These are phyloP conservation scores for Fusarium sp. DNA, from an alignment of 2,329 filamentous ascomycete genomes.

Conservation along the genomic window DNA sequence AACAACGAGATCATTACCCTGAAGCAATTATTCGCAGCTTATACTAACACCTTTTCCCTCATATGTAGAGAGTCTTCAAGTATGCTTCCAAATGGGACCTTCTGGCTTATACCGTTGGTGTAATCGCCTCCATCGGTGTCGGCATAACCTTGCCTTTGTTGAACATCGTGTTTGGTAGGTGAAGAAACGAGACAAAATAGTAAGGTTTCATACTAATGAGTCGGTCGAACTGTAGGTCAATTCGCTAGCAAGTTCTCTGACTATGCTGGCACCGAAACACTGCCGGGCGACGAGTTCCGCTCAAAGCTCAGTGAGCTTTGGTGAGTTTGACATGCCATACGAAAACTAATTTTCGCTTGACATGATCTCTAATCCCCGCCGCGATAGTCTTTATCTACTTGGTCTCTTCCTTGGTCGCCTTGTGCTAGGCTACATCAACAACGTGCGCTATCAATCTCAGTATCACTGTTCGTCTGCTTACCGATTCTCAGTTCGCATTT, in stretches of 20 bases:
- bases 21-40: background rate
- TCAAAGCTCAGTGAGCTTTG: background rate
- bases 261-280: constrained; percentile 1
- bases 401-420: background rate
- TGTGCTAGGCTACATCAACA: background rate
- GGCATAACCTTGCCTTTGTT: constrained; percentile 44
- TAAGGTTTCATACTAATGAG: background rate
- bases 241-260: constrained; percentile 1
- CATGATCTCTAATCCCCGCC: rapidly evolving
- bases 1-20: no score
- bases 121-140: background rate
- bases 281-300: background rate
- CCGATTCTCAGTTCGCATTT: constrained; percentile 51
- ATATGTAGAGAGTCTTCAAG: background rate
- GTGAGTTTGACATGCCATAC: background rate
- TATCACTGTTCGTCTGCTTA: background rate
- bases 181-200: rapidly evolving
- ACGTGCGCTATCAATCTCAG: rapidly evolving
- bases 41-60: rapidly evolving
- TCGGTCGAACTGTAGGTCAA: background rate
- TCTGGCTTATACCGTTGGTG: background rate
- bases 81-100: constrained; percentile 4
- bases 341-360: background rate
- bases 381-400: background rate
- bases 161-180: constrained; percentile 47